These are phyloP conservation scores for Solanum chiquidenum DNA, from an alignment of 257 asterid genomes.

Conservation along the genomic window DNA sequence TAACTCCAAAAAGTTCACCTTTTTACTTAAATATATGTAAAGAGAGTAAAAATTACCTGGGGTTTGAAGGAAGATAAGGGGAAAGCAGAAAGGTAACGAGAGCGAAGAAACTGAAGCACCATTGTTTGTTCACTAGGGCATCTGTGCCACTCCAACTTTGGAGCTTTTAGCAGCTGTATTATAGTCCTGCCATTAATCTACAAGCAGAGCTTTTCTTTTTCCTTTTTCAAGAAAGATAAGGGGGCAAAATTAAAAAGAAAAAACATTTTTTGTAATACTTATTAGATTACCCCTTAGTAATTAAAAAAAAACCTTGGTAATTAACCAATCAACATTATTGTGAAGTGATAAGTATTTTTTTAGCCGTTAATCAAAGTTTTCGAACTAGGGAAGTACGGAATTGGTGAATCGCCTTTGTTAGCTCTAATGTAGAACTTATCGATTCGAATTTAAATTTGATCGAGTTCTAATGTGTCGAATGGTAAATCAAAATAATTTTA, in stretches of 20 bases:
- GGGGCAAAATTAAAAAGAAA: not conserved
- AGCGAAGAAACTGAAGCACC: conserved; percentile 20
- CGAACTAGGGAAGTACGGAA: not conserved
- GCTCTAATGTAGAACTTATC: rapidly evolving
- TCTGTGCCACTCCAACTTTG: not conserved
- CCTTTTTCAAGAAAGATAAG: not conserved
- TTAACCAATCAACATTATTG: too few relatives aligned
- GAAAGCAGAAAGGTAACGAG: conserved; percentile 17
- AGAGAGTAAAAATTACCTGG: conserved; percentile 19
- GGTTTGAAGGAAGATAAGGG: conserved; percentile 11
- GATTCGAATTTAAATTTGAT: rapidly evolving
- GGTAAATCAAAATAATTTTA: rapidly evolving
- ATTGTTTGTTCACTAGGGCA: not conserved
- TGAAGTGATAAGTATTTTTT: not conserved
- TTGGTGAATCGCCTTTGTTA: rapidly evolving
- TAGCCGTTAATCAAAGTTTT: too few relatives aligned
- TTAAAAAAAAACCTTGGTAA: too few relatives aligned
- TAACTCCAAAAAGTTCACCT: not conserved
- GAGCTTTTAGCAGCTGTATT: not conserved
- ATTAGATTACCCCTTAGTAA: not conserved
- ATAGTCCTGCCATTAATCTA: not conserved
- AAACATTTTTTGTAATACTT: not conserved
- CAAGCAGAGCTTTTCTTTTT: not conserved
- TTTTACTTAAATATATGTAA: not conserved
- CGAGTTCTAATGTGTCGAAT: too few relatives aligned